Evolutionary conservation across 2,329 filamentous ascomycete species (phyloP), one percentile per base, ranked within the genome.

Genomic region (Stemphylium lycopersici): DNA sequence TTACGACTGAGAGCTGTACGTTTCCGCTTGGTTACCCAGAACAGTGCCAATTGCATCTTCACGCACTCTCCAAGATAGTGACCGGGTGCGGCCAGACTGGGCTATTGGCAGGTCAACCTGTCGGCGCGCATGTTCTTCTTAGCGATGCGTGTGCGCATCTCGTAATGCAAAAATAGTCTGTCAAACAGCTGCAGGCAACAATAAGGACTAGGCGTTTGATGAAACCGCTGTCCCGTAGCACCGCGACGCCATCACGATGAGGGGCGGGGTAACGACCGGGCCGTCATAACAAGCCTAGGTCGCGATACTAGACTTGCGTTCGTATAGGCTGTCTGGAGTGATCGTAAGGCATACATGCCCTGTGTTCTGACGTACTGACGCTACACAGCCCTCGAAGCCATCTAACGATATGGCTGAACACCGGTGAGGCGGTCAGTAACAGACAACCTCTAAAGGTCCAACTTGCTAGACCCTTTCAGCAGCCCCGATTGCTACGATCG

Each of bases 111-210:
- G 33, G 50, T 52, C 39, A 50, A 55, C 50, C 52, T 58, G 58
- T 59, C 57, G 51, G 46, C 46, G 48, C 59, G 42, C 22, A 22
- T 48, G 22, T 18, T 24, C 24, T 13, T 37, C 68, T 71, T 71
- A 65, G 67, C 67, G 37, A 67, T 58, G 67, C 66, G 66, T 71
- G 62, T 61, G 52, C 29, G 47, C 39, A 57, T 59, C 58, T 59
- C 54, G 59, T 55, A 48, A 58, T 51, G 47, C 61, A 66, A 67
- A 65, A 70, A 70, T 71, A 69, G 63, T 59, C 50, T 44, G 61
- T 50, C 57, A 61, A 58, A 59, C 32, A 62, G 39, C 49, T 58
- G 54, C 52, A 59, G 50, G 44, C 50, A 49, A 34, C 50, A 44
- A 48, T 36, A 47, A 55, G 50, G 36, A 50, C 44, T 41, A 36